These are phyloP conservation scores for Annulohypoxylon stygium DNA, from an alignment of 495 filamentous ascomycete species.

Conservation along the genomic window DNA sequence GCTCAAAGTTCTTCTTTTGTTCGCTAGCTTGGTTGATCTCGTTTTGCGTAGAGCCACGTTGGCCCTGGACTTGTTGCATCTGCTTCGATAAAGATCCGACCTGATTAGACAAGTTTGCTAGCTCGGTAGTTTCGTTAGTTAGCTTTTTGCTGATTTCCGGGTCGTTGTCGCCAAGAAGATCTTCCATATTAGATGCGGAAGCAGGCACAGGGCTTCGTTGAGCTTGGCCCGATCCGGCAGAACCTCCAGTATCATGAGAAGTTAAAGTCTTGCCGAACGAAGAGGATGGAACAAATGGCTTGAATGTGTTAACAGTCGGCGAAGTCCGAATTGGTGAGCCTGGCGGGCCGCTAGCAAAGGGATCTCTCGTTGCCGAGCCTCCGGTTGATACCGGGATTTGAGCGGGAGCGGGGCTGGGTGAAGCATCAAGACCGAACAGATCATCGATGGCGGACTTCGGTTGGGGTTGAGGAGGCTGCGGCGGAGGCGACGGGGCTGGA, in stretches of 20 bases:
- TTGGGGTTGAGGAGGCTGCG: constrained; percentile 56
- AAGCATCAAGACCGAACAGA: constrained; percentile 87
- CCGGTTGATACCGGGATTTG: constrained; percentile 79
- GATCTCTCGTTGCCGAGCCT: constrained; percentile 71
- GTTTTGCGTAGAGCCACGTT: constrained; percentile 80
- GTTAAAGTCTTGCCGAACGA: constrained; percentile 88
- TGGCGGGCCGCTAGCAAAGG: constrained; percentile 67
- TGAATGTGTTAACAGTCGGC: constrained; percentile 72
- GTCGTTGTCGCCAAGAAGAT: constrained; percentile 94
- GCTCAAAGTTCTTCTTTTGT: constrained; percentile 93
- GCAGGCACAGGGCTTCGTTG: constrained; percentile 53
- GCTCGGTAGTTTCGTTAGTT: constrained; percentile 87
- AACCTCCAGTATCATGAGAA: constrained; percentile 81
- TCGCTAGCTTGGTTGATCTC: constrained; percentile 80
- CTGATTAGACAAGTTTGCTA: constrained; percentile 97
- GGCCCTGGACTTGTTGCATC: constrained; percentile 89
- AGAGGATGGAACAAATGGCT: constrained; percentile 91
- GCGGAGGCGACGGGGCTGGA: constrained; percentile 62
- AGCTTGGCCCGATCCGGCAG: constrained; percentile 61
- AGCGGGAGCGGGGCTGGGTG: constrained; percentile 65
- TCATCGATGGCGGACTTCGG: constrained; percentile 89
- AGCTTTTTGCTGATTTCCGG: constrained; percentile 89
- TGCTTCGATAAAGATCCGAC: constrained; percentile 89
- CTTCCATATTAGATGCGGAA: constrained; percentile 75
- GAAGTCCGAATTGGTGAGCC: constrained; percentile 65